Evolutionary conservation across 2,329 filamentous ascomycete genomes (phyloP), one percentile per base, ranked within the genome.

Genomic region (Clonostachys rosea): DNA sequence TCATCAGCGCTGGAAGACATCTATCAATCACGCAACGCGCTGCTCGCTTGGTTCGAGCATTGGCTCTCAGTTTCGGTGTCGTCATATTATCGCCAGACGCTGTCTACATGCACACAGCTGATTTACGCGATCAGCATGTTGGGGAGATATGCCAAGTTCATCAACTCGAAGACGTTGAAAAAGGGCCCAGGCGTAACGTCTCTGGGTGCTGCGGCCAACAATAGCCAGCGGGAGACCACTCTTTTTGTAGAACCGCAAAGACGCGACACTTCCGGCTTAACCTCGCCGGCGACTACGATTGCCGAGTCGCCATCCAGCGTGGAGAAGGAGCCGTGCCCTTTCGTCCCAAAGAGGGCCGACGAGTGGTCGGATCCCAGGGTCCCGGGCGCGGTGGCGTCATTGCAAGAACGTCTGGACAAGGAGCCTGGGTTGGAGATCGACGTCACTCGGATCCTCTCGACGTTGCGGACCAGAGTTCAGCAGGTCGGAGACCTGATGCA

Each of bases 41-140:
- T 79, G 1, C 70, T 67, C 36, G 57, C 59, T 0, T 81, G 74
- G 62, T 79, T 81, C 43, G 68, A 76, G 3, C 62, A 63, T 36
- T 77, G 75, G 66, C 62, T 74, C 3, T 56, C 64, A 0, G 58
- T 81, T 0, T 70, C 77, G 0, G 59, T 69, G 0, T 52, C 59
- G 0, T 59, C 65, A 5, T 77, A 74, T 47, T 70, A 71, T 48
- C 63, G 67, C 33, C 61, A 78, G 20, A 74, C 78, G 0, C 69
- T 78, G 9, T 61, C 70, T 0, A 55, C 68, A 0, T 72, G 66
- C 34, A 59, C 68, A 1, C 72, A 79, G 46, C 59, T 79, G 0
- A 67, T 78, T 5, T 75, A 78, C 45, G 70, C 68, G n/a, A 59
- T 76, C 40, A 73, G 67, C 5, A 75, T 77, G 66, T 63, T 79